Evolutionary conservation across 2,329 filamentous ascomycete species (phyloP).

Genomic region (Fusarium sp.): DNA sequence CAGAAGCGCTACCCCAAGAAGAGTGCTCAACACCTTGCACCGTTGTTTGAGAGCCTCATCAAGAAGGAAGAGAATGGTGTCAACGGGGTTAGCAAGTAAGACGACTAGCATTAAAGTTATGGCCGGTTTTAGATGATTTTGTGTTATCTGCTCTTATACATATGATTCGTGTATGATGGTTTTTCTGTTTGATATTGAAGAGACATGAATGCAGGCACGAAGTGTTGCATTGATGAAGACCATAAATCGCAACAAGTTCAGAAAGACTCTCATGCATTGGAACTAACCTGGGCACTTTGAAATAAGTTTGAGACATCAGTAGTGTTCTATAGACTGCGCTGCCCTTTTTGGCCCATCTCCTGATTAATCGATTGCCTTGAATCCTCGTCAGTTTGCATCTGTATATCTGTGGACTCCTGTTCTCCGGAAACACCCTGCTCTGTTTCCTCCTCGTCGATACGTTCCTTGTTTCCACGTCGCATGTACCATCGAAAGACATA

Average conservation of each 20-base stretch:
- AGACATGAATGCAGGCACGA: not conserved
- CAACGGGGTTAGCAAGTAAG: conserved; percentile 28
- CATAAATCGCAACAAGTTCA: not conserved
- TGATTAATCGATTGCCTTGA: not conserved
- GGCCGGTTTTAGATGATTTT: conserved; percentile 10
- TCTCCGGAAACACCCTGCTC: conserved; percentile 7
- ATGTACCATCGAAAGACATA: conserved; percentile 61
- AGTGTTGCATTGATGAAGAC: not conserved
- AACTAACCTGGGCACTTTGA: not conserved
- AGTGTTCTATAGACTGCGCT: not conserved
- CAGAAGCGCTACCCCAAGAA: conserved; percentile 87
- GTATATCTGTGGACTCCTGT: conserved; percentile 8
- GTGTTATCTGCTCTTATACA: conserved; percentile 5
- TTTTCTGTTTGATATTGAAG: not conserved
- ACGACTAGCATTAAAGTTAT: conserved; percentile 11
- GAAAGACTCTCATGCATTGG: not conserved
- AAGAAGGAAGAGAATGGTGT: conserved; percentile 61
- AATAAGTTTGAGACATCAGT: not conserved
- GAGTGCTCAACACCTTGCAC: conserved; percentile 77
- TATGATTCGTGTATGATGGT: not conserved
- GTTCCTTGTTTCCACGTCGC: conserved; percentile 40
- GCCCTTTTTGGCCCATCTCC: conserved; percentile 9
- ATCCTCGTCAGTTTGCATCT: not conserved
- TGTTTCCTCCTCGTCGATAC: conserved; percentile 36
- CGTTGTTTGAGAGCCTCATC: conserved; percentile 77